Evolutionary conservation across 805 yeast genomes (phyloP), one percentile per base, ranked within the genome.

Genomic region (Vanderwaltozyma verrucispora): DNA sequence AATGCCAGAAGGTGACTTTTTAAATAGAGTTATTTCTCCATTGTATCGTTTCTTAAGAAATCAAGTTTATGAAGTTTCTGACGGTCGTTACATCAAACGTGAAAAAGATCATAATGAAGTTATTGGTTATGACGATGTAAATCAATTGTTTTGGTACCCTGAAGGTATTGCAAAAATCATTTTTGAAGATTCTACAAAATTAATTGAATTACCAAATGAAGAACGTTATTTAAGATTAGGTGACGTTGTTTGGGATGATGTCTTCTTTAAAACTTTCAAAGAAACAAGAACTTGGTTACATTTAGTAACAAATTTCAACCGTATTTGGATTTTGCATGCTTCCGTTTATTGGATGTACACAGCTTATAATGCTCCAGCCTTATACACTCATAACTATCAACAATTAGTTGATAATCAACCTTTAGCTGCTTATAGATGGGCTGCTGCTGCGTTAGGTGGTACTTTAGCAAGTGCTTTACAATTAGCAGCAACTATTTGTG

Each of bases 71-170:
- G 92, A 82, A 63, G 74, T 81, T 49, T 72, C 74, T 45, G 86
- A 82, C 50, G 92, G 92, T 42, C 77, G 86, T 63, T 82, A 73
- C 50, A 80, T 82, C 43, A 82, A 82, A 62, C 80, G 94, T 67
- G 92, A 83, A 68, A 77, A 68, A 57, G 94, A 83, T 60, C 94
- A 83, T 64, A 79, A 79, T 65, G 68, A 76, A 47, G 68, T 83
- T 46, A 73, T 83, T 53, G 94, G 98, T 63, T 92, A 92, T 63
- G 99, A 92, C 69, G 99, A 92, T 70, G 94, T 92, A 43, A 92
- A 92, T 65, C 99, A 92, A 71, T 73, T 92, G 52, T 92, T 94
- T 68, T 92, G 99, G 99, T 92, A 94, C 66, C 96, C 97, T 33
- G 97, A 94, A 67, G 99, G 98, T 72, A 83, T 92, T 48, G 80